Evolutionary conservation across 108 stramenopile genomes (phyloP).

Genomic region (Seminavis robusta): DNA sequence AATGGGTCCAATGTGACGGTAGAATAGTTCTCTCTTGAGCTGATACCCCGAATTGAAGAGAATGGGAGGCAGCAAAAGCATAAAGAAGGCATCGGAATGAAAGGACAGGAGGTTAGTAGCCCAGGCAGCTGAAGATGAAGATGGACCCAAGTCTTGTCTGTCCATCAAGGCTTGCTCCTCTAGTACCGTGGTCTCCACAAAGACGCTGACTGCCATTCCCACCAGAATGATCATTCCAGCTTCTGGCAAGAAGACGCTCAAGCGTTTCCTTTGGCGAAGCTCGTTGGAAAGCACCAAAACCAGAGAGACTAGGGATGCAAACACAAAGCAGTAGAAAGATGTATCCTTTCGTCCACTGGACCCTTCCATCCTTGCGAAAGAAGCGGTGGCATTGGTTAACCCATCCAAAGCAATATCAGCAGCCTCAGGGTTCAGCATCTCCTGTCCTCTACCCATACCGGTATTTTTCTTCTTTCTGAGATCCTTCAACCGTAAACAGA

Average conservation of each 20-base stretch:
- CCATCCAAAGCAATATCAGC: too few species aligned
- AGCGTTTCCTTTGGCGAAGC: conserved; percentile 20
- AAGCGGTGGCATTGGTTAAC: too few species aligned
- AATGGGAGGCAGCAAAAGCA: conserved; percentile 79
- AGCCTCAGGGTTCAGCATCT: too few species aligned
- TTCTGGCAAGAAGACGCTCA: conserved; percentile 54
- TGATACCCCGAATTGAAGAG: conserved; percentile 81
- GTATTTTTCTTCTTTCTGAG: too few species aligned
- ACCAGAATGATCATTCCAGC: conserved; percentile 58
- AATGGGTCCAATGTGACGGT: conserved; percentile 59
- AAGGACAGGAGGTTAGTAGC: conserved; percentile 39
- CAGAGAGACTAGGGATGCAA: conserved; percentile 31
- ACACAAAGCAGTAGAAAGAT: conserved; percentile 43
- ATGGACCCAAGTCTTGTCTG: background rate
- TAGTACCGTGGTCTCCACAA: conserved; percentile 20
- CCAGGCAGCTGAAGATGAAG: conserved; percentile 1
- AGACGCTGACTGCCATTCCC: conserved; percentile 40
- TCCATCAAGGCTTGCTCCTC: background rate
- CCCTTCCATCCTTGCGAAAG: too few species aligned
- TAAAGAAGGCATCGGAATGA: conserved; percentile 64
- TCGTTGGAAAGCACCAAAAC: conserved; percentile 34
- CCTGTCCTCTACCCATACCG: too few species aligned
- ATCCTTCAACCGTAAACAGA: too few species aligned
- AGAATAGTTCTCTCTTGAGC: conserved; percentile 55
- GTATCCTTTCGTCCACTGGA: too few species aligned